These are phyloP conservation scores for Diaporthe helianthi DNA, from an alignment of 2,329 filamentous ascomycete species.

Conservation along the genomic window DNA sequence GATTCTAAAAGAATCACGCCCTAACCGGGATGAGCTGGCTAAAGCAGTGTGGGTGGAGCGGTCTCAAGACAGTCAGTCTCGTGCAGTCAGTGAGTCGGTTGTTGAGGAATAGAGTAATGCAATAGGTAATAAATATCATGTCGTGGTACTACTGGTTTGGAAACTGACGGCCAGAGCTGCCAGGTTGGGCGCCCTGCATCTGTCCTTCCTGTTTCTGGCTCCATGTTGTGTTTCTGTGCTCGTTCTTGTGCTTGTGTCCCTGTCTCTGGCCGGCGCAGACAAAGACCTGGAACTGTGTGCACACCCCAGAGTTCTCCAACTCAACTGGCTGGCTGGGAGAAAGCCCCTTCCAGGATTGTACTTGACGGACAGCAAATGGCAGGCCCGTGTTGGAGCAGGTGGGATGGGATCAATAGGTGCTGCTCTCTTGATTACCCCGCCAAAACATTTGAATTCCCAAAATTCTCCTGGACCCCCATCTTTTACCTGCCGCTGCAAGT, in stretches of 20 bases:
- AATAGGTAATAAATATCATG: not conserved
- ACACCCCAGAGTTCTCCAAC: not conserved
- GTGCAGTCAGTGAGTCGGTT: not conserved
- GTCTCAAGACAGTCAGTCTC: conserved; percentile 7
- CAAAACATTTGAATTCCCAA: conserved; percentile 24
- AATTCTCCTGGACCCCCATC: conserved; percentile 16
- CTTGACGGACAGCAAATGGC: conserved; percentile 39
- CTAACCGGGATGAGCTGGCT: conserved; percentile 28
- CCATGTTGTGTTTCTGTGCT: not conserved
- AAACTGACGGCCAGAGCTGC: not conserved
- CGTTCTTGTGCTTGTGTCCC: not conserved
- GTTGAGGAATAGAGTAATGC: not conserved
- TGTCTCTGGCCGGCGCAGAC: not conserved
- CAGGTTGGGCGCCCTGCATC: not conserved
- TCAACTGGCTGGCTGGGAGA: not conserved
- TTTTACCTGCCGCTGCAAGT: not conserved
- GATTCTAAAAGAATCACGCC: no score
- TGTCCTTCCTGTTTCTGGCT: not conserved
- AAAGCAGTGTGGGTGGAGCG: conserved; percentile 26
- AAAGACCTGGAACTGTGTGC: not conserved
- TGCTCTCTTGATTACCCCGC: conserved; percentile 20
- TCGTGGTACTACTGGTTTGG: not conserved
- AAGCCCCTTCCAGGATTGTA: not conserved
- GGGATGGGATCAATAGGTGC: conserved; percentile 21
- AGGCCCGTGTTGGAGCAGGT: conserved; percentile 39